phyloP scores from a whole-genome alignment of 345 rosid genomes.

The Aegle marmelos region DNA sequence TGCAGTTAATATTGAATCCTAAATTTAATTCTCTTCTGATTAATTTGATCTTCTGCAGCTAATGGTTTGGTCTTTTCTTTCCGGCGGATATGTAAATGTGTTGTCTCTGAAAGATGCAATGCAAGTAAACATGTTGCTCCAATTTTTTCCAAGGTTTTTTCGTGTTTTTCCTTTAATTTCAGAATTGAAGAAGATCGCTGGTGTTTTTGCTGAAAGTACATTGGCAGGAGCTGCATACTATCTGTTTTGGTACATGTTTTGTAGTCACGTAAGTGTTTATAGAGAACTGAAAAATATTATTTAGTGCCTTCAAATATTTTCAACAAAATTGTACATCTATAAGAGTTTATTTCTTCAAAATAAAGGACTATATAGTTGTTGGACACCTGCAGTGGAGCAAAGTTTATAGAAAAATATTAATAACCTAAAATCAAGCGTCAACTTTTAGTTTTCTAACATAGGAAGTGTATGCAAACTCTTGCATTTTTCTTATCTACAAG shows the following conservation, averaged over 20 bases:
- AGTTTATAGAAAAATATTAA: too few species aligned
- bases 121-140: conserved; percentile 46
- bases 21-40: not conserved
- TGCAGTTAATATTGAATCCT: not conserved
- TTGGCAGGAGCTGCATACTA: conserved; percentile 86
- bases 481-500: too few species aligned
- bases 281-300: not conserved
- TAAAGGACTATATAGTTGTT: too few species aligned
- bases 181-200: conserved; percentile 78
- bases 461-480: too few species aligned
- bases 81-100: conserved; percentile 54
- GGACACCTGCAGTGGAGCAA: too few species aligned
- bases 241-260: conserved; percentile 84
- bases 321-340: not conserved
- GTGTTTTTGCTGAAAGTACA: conserved; percentile 82
- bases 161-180: conserved; percentile 78
- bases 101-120: conserved; percentile 55
- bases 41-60: conserved; percentile 38
- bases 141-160: conserved; percentile 71
- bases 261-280: conserved; percentile 68
- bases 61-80: conserved; percentile 67
- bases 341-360: too few species aligned
- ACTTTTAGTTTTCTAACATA: too few species aligned
- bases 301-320: not conserved
- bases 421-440: too few species aligned